Conservation (phyloP, 2,329 filamentous ascomycete genomes). For the Fusarium pseudonygamai region DNA sequence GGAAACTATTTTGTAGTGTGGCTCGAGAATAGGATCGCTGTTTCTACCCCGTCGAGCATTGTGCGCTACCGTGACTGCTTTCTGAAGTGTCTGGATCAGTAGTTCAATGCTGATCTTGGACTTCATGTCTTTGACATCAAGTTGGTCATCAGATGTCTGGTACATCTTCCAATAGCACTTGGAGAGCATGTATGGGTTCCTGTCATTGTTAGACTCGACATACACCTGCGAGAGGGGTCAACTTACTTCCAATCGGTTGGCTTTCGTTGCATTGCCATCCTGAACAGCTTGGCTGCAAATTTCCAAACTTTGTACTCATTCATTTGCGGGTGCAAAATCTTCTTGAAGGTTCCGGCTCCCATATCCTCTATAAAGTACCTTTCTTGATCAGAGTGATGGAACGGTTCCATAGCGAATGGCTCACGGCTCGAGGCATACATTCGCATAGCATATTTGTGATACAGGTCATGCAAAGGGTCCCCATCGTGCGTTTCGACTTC, state of each 20-base stretch:
- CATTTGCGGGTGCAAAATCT: conserved; percentile 65
- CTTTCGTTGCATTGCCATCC: conserved; percentile 63
- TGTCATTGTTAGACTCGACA: conserved; percentile 44
- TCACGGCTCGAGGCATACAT: conserved; percentile 70
- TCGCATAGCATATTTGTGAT: conserved; percentile 69
- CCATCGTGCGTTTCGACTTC: conserved; percentile 57
- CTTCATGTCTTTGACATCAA: conserved; percentile 55
- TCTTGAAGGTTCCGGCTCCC: conserved; percentile 62
- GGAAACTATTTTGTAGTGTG: conserved; percentile 90
- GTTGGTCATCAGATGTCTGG: conserved; percentile 55
- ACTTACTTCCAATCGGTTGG: conserved; percentile 67
- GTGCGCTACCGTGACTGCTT: conserved; percentile 60
- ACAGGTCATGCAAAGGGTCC: conserved; percentile 66
- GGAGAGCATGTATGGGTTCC: conserved; percentile 67
- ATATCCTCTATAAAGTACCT: conserved; percentile 64
- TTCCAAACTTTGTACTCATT: conserved; percentile 70
- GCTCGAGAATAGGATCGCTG: conserved; percentile 85
- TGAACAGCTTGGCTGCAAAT: conserved; percentile 65
- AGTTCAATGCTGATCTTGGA: conserved; percentile 47
- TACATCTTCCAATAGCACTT: conserved; percentile 74
- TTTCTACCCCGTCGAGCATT: conserved; percentile 64
- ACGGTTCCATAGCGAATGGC: conserved; percentile 71
- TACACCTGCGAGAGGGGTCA: not conserved
- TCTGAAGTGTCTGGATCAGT: conserved; percentile 61
- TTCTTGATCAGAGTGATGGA: conserved; percentile 65